phyloP scores from a whole-genome alignment of 164 flowering plant species.

The Chimonanthus praecox region DNA sequence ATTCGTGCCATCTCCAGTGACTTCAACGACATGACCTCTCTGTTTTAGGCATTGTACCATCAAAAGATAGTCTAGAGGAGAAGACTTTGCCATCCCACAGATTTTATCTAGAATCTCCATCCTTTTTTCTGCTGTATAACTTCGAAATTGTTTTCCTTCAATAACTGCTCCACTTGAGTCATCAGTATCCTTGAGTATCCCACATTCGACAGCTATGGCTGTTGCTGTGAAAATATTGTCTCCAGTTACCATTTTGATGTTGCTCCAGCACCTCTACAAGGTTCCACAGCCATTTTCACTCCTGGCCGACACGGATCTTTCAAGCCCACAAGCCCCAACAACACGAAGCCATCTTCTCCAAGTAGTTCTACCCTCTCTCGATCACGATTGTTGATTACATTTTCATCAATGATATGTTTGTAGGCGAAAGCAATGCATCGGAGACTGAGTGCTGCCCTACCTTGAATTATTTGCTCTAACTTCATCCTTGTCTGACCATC shows the following conservation, averaged over 20 bases:
- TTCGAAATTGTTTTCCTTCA: slow-evolving; percentile 35
- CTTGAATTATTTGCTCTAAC: slow-evolving; percentile 31
- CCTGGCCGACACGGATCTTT: slow-evolving; percentile 38
- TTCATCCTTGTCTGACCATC: slow-evolving; percentile 13
- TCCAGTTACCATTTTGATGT: slow-evolving; percentile 1
- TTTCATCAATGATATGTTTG: slow-evolving; percentile 11
- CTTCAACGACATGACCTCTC: slow-evolving; percentile 40
- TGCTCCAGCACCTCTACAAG: slow-evolving; percentile 30
- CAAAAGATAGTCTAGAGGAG: slow-evolving; percentile 40
- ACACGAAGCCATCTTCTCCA: slow-evolving; percentile 17
- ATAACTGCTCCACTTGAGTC: slow-evolving; percentile 24
- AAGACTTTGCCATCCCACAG: slow-evolving; percentile 39
- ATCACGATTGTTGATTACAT: background rate
- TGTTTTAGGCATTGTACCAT: slow-evolving; percentile 38
- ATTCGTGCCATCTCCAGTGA: slow-evolving; percentile 33
- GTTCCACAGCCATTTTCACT: slow-evolving; percentile 4
- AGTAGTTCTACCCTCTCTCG: slow-evolving; percentile 6
- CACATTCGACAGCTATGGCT: slow-evolving; percentile 35
- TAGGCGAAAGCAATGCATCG: slow-evolving; percentile 65
- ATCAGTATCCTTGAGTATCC: slow-evolving; percentile 23
- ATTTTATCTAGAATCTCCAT: slow-evolving; percentile 28
- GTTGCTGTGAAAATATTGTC: slow-evolving; percentile 36
- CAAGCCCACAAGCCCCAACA: slow-evolving; percentile 31
- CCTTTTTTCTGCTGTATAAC: slow-evolving; percentile 30
- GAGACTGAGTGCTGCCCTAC: slow-evolving; percentile 17